These are phyloP conservation scores for Corymbia maculata DNA, from an alignment of 345 rosid genomes.

Conservation along the genomic window DNA sequence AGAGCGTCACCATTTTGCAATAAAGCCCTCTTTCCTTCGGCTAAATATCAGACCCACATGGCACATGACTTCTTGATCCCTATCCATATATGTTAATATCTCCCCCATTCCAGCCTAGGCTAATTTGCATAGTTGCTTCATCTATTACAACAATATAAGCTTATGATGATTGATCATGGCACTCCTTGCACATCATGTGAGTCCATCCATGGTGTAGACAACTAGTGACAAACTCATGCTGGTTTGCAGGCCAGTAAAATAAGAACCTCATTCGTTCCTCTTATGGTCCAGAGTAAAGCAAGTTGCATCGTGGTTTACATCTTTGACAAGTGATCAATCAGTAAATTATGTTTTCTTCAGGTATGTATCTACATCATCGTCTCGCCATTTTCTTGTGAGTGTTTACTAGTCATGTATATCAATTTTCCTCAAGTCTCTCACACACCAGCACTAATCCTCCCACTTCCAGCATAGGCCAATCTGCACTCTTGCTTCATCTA, in stretches of 20 bases:
- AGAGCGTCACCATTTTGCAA: neutral
- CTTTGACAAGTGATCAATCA: neutral
- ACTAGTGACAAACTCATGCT: neutral
- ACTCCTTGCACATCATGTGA: neutral
- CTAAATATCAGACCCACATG: neutral
- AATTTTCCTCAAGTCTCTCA: neutral
- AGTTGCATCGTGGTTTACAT: neutral
- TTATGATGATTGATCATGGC: neutral
- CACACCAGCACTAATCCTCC: neutral
- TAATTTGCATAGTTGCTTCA: neutral
- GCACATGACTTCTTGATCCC: neutral
- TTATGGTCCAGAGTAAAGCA: neutral
- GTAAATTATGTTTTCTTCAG: neutral
- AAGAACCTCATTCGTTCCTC: neutral
- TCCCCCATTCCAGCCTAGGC: neutral
- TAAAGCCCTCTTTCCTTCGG: neutral
- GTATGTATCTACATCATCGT: neutral
- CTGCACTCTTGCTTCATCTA: neutral
- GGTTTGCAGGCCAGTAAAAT: neutral
- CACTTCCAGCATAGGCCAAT: neutral
- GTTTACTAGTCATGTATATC: neutral
- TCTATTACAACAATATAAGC: neutral
- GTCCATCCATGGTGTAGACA: neutral
- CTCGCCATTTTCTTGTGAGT: neutral
- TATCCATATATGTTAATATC: neutral